These are phyloP conservation scores for Pseudognaphalium luteoalbum DNA, from an alignment of 129 eudicot species.

Conservation along the genomic window DNA sequence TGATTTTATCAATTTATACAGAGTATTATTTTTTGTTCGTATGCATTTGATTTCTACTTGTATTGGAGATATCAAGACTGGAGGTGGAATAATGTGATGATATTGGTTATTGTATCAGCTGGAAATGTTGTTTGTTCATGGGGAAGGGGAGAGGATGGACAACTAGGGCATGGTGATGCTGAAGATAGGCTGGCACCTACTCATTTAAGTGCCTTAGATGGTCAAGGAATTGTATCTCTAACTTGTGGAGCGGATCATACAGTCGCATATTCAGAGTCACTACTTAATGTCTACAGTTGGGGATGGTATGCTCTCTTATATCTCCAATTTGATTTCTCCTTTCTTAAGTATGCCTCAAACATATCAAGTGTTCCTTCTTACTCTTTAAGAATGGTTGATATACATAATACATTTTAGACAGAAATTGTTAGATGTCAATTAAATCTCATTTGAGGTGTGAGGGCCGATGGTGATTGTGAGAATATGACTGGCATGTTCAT, in stretches of 20 bases:
- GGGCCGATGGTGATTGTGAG: no score
- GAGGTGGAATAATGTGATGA: neutral
- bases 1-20: no score
- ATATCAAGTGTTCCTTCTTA: neutral
- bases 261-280: constrained; percentile 75
- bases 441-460: neutral
- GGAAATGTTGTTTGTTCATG: constrained; percentile 95
- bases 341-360: neutral
- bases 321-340: neutral
- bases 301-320: constrained; percentile 70
- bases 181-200: constrained; percentile 88
- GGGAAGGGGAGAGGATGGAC: constrained; percentile 99
- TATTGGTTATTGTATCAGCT: constrained; percentile 45
- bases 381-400: neutral
- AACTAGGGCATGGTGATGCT: constrained; percentile 95
- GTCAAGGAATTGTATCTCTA: constrained; percentile 63
- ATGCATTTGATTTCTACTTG: no score
- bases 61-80: neutral
- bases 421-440: neutral
- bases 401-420: neutral
- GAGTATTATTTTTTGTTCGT: neutral
- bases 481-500: neutral
- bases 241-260: constrained; percentile 99
- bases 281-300: constrained; percentile 83
- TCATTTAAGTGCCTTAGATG: constrained; percentile 86